Evolutionary conservation across 208 protist genomes (phyloP).

Genomic region (Tritrichomonas foetus): DNA sequence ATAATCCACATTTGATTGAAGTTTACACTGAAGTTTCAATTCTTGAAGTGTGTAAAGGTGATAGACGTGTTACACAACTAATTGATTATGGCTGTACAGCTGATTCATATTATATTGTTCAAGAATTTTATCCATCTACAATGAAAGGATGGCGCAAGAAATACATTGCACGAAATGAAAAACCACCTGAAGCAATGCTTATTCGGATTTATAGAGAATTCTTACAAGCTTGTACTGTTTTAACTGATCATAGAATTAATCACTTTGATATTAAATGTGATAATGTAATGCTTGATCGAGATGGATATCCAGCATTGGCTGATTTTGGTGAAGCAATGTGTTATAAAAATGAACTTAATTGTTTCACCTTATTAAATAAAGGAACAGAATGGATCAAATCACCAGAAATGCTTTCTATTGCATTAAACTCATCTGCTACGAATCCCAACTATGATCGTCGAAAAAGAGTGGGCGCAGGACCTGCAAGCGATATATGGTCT

Average conservation of each 20-base stretch:
- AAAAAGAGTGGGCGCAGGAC: neutral
- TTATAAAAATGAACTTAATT: neutral
- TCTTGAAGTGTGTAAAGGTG: neutral
- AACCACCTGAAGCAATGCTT: neutral
- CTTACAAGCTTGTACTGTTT: neutral
- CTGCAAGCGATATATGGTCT: constrained; percentile 47
- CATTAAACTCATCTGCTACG: neutral
- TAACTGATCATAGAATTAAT: neutral
- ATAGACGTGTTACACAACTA: neutral
- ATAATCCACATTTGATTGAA: constrained; percentile 29
- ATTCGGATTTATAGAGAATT: neutral
- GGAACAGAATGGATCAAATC: constrained; percentile 39
- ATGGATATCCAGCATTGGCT: neutral
- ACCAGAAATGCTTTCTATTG: constrained; percentile 32
- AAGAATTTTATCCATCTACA: constrained; percentile 28
- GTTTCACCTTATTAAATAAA: neutral
- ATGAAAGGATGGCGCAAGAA: neutral
- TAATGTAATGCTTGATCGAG: neutral
- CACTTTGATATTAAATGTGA: constrained; percentile 38
- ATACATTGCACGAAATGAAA: neutral
- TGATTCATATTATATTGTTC: constrained; percentile 16
- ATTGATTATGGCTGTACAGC: neutral
- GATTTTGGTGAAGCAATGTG: constrained; percentile 11
- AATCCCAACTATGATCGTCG: neutral
- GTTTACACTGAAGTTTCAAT: constrained; percentile 15